These are phyloP conservation scores for Xylaria polymorpha DNA, from an alignment of 2,329 filamentous ascomycete species.

Conservation along the genomic window DNA sequence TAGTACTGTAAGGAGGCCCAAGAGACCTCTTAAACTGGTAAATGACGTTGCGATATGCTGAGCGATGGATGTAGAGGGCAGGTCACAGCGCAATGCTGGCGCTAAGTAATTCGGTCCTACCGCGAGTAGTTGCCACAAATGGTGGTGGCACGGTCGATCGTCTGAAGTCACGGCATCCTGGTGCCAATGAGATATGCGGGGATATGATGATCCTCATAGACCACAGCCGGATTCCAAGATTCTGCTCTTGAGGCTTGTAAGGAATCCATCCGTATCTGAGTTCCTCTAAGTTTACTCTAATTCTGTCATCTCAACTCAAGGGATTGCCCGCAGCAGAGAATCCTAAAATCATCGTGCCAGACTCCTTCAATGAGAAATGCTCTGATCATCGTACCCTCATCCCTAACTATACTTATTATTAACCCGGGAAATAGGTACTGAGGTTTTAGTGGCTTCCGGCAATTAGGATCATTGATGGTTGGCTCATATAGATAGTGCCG, in stretches of 20 bases:
- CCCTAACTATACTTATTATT: neutral
- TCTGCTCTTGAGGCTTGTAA: neutral
- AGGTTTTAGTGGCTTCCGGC: neutral
- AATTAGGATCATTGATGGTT: neutral
- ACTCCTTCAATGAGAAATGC: constrained; percentile 1
- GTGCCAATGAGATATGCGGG: neutral
- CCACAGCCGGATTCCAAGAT: neutral
- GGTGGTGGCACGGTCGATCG: constrained; percentile 17
- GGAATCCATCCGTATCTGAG: neutral
- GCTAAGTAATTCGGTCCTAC: constrained; percentile 34
- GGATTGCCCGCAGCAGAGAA: neutral
- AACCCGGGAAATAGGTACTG: neutral
- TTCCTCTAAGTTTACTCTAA: neutral
- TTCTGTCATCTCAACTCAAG: neutral
- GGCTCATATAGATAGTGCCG: neutral
- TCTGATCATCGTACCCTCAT: neutral
- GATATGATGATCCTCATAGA: neutral
- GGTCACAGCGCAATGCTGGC: constrained; percentile 24
- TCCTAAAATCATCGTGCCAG: neutral
- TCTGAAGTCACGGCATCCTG: constrained; percentile 10
- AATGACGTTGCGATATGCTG: constrained; percentile 18
- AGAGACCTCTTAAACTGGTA: constrained; percentile 16
- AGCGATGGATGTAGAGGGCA: constrained; percentile 29
- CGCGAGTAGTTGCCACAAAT: constrained; percentile 20
- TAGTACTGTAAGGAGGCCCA: constrained; percentile 1